phyloP scores from a whole-genome alignment of 805 yeast genomes.

The Ogataea kodamae region DNA sequence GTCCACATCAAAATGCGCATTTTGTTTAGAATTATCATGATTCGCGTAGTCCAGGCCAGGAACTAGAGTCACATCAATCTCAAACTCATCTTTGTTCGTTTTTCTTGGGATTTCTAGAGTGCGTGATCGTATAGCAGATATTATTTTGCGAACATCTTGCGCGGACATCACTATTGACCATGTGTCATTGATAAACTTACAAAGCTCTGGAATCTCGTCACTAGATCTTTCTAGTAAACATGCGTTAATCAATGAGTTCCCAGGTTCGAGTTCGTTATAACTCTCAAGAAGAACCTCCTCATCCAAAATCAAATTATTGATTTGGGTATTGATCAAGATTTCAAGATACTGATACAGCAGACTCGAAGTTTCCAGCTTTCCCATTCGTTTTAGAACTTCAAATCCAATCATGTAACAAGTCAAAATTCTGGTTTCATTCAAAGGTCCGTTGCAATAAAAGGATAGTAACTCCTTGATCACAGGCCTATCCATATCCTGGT shows the following conservation, averaged over 20 bases:
- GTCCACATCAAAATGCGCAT: conserved; percentile 53
- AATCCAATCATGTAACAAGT: conserved; percentile 25
- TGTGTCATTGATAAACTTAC: conserved; percentile 17
- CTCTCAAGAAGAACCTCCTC: conserved; percentile 28
- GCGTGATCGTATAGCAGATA: conserved; percentile 52
- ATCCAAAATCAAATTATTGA: conserved; percentile 27
- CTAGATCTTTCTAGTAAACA: conserved; percentile 12
- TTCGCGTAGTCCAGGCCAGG: conserved; percentile 69
- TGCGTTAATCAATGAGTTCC: conserved; percentile 14
- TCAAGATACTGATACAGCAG: conserved; percentile 30
- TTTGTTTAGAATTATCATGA: conserved; percentile 44
- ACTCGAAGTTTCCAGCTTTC: neutral
- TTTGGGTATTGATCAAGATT: conserved; percentile 33
- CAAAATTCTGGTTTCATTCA: conserved; percentile 27
- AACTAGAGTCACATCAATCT: conserved; percentile 53
- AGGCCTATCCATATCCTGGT: conserved; percentile 3
- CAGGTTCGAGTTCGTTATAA: conserved; percentile 12
- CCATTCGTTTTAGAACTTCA: conserved; percentile 11
- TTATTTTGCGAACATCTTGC: conserved; percentile 20
- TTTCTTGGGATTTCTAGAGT: conserved; percentile 61
- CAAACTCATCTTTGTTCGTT: conserved; percentile 35
- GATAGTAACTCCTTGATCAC: conserved; percentile 20
- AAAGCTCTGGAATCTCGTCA: conserved; percentile 17
- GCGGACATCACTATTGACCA: conserved; percentile 12
- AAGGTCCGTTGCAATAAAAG: conserved; percentile 15